These are phyloP conservation scores for Huntiella abstrusa DNA, from an alignment of 2,329 filamentous ascomycete species.

Conservation along the genomic window DNA sequence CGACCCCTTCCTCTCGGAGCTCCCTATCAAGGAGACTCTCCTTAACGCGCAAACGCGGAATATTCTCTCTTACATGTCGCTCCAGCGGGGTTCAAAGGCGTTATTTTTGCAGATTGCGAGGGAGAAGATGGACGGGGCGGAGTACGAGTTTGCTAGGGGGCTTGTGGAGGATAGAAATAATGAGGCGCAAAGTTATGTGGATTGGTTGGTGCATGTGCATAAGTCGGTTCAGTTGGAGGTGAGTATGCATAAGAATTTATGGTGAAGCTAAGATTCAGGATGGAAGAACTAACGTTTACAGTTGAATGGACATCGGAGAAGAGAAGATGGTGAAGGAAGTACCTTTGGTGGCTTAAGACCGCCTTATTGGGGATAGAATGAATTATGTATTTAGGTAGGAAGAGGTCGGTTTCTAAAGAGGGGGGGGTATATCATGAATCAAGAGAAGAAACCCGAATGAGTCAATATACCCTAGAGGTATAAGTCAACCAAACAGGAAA, in stretches of 20 bases:
- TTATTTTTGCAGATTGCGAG: constrained; percentile 77
- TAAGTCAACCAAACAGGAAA: too few relatives aligned
- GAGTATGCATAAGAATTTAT: constrained; percentile 17
- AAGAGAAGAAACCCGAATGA: too few relatives aligned
- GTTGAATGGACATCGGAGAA: constrained; percentile 53
- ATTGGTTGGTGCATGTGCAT: constrained; percentile 94
- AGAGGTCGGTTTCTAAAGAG: too few relatives aligned
- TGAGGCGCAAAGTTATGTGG: constrained; percentile 93
- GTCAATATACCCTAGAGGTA: too few relatives aligned
- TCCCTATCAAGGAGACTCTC: constrained; percentile 78
- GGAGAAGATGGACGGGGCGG: constrained; percentile 82
- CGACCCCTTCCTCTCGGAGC: constrained; percentile 59
- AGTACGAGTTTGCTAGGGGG: constrained; percentile 87
- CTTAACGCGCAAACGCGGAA: constrained; percentile 91
- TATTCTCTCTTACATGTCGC: constrained; percentile 69
- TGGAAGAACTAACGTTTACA: constrained; percentile 16
- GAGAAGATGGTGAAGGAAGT: constrained; percentile 38
- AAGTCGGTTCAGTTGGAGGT: constrained; percentile 82
- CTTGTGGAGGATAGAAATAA: constrained; percentile 92
- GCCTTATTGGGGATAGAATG: constrained; percentile 30
- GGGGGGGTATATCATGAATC: too few relatives aligned
- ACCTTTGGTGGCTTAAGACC: constrained; percentile 41
- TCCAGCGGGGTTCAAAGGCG: constrained; percentile 67
- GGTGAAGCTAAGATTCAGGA: too few relatives aligned
- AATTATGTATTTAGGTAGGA: neutral